Evolutionary conservation across 306 rosid genomes (phyloP).

Genomic region (Castanospermum australe): DNA sequence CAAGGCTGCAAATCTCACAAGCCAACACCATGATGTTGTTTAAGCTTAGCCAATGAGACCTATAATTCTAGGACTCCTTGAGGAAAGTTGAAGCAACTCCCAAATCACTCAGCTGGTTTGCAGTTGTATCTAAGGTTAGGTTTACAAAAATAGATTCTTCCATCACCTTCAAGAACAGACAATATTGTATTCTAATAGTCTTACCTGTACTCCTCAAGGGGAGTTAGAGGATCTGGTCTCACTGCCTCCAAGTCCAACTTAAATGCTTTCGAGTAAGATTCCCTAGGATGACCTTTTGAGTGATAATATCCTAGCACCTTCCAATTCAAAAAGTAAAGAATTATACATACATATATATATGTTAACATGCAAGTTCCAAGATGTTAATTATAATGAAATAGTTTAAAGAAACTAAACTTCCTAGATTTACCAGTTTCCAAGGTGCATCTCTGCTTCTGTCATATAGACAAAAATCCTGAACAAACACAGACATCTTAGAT

Average conservation of each 20-base stretch:
- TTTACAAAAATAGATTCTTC: not conserved
- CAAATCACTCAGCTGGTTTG: not conserved
- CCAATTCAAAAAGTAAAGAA: constrained; percentile 30
- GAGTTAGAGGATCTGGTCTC: constrained; percentile 90
- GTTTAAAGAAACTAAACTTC: constrained; percentile 11
- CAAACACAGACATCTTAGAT: constrained; percentile 75
- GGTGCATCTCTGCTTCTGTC: constrained; percentile 87
- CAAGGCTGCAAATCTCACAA: constrained; percentile 6
- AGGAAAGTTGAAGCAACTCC: constrained; percentile 18
- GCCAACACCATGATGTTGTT: not conserved
- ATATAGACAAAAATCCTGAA: constrained; percentile 73
- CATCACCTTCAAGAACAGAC: not conserved
- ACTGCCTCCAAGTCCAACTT: constrained; percentile 93
- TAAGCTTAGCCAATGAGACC: not conserved
- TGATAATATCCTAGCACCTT: constrained; percentile 86
- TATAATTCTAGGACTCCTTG: not conserved
- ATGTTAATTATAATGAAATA: not conserved
- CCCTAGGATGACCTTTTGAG: constrained; percentile 84
- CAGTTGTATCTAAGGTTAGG: not conserved
- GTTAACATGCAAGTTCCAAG: constrained; percentile 24
- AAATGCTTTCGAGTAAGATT: constrained; percentile 82
- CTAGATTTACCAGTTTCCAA: constrained; percentile 77
- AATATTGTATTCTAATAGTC: not conserved
- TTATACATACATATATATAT: constrained; percentile 25
- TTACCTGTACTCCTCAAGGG: constrained; percentile 97